Evolutionary conservation across 495 filamentous ascomycete species (phyloP).

Genomic region (Astrothelium macrocarpum): DNA sequence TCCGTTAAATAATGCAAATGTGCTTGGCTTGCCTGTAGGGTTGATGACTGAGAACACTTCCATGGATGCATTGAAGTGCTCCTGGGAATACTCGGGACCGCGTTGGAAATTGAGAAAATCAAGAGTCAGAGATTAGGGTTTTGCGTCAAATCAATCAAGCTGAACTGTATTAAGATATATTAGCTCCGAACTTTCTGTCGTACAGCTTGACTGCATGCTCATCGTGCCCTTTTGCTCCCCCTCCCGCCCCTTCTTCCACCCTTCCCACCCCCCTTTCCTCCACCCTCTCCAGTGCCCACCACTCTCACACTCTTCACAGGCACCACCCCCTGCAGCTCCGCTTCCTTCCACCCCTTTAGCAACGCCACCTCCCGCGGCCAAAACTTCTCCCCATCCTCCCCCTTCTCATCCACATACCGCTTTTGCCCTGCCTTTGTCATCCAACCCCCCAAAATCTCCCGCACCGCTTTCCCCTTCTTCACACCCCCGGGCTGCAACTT

Average conservation of each 20-base stretch:
- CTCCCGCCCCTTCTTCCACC: constrained; percentile 38
- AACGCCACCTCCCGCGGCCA: constrained; percentile 76
- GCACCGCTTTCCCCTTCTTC: constrained; percentile 93
- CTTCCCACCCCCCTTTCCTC: constrained; percentile 35
- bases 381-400: constrained; percentile 59
- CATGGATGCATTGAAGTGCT: no score
- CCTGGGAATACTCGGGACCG: no score
- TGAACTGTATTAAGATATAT: no score
- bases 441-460: constrained; percentile 77
- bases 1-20: no score
- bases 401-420: constrained; percentile 46
- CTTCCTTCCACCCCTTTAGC: constrained; percentile 67
- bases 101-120: no score
- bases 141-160: no score
- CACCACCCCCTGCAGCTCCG: constrained; percentile 70
- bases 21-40: no score
- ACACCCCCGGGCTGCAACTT: constrained; percentile 83
- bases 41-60: no score
- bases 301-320: constrained; percentile 82
- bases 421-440: constrained; percentile 39
- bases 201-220: no score
- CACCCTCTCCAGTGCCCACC: constrained; percentile 37
- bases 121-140: no score
- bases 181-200: no score
- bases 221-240: constrained; percentile 29